Evolutionary conservation across 2,329 filamentous ascomycete species (phyloP).

Genomic region (Aotearoamyces nothofagi): DNA sequence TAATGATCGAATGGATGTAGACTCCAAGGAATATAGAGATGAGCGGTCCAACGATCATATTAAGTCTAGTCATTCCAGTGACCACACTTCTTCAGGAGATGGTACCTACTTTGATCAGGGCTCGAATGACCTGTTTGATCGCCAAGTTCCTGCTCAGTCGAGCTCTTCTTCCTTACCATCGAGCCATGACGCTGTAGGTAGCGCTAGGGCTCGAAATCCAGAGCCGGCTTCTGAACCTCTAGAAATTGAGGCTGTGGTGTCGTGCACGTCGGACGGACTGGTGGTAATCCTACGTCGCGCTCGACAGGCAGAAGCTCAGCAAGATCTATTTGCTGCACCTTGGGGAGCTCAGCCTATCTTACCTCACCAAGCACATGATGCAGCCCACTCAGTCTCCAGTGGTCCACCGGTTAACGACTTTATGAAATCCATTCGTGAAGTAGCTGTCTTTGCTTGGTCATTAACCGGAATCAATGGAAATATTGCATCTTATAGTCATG

Average conservation of each 20-base stretch:
- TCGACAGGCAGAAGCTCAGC: constrained; percentile 45
- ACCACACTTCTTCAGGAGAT: constrained; percentile 3
- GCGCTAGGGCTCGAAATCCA: too few relatives aligned
- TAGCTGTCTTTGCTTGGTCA: constrained; percentile 80
- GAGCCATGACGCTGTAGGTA: too few relatives aligned
- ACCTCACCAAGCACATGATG: constrained; percentile 27
- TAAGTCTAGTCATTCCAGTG: constrained; percentile 1
- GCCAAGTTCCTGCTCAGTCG: too few relatives aligned
- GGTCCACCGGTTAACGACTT: constrained; percentile 46
- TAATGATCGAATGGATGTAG: too few relatives aligned
- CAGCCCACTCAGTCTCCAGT: constrained; percentile 27
- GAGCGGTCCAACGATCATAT: too few relatives aligned
- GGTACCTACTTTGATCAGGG: constrained; percentile 1
- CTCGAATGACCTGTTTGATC: too few relatives aligned
- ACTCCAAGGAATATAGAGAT: too few relatives aligned
- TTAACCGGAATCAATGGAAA: constrained; percentile 67
- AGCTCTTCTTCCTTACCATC: background rate
- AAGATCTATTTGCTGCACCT: constrained; percentile 63
- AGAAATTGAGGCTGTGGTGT: constrained; percentile 80
- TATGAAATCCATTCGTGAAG: constrained; percentile 69
- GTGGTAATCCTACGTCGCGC: constrained; percentile 69
- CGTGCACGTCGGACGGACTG: constrained; percentile 76
- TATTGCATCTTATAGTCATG: constrained; percentile 46
- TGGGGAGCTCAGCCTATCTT: constrained; percentile 58
- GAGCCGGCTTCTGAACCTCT: constrained; percentile 22